Base-by-base conservation (phyloP, 805 yeast genomes). In the Candida hungchunana region DNA sequence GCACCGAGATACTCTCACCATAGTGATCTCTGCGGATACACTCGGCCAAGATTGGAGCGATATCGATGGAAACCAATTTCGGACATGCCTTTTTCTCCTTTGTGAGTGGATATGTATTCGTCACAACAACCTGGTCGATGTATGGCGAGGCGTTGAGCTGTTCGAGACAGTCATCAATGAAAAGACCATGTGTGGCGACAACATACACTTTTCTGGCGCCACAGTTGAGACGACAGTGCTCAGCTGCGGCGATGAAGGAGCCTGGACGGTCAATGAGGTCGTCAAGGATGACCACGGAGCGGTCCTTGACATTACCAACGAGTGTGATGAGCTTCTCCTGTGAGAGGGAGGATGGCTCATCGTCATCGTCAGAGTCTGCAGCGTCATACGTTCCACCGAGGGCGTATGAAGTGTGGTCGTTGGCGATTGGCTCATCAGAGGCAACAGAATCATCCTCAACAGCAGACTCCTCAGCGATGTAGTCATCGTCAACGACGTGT, bases 21-120 rank as follows among this genome's bases (percentile, higher is more conserved):
- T 90, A 89, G 62, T 93, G 99, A 59, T 93, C 96, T 68, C 99
- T 83, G 67, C 99, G 81, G 43, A 93, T 90, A 63, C 97, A 93
- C 68, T 93, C 99, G 23, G 97, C 97, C 56, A 93, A 84, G 36
- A 93, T 88, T 14, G 95, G 83, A 43, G 96, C 83, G 32, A 93
- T 94, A 56, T 93, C 98, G 52, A 93, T 88, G 32, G 87, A 82
- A 12, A 78, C 79, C 51, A 93, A 70, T 62, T 93, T 93, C 40
- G 75, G 66, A 44, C 80, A 71, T 32, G 67, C 70, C 35, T 67
- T 69, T 48, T 74, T 69, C 40, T 76, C 82, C 46, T 73, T 73
- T 14, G 81, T 66, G 34, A 90, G 84, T 39, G 99, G 98, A 55
- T 87, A 93, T 4, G 98, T 89, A 66, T 93, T 93, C 18, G 99